phyloP scores from a whole-genome alignment of 306 rosid species.

The Glycine tomentella region DNA sequence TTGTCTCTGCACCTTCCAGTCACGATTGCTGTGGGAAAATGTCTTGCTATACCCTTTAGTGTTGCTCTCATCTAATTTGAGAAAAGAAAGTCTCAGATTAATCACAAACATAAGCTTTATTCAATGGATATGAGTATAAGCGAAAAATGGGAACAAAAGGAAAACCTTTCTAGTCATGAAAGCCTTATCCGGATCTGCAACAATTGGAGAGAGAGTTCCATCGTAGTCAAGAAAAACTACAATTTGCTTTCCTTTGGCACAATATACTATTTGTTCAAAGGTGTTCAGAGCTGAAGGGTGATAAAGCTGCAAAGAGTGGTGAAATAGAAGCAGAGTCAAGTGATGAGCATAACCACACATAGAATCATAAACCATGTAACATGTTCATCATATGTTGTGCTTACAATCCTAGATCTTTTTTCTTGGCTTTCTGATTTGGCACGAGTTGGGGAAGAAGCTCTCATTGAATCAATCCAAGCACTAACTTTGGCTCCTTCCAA shows the following conservation, averaged over 20 bases:
- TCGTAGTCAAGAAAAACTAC: constrained; percentile 91
- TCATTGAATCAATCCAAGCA: constrained; percentile 84
- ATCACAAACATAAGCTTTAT: neutral
- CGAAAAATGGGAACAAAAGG: neutral
- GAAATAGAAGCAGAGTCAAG: neutral
- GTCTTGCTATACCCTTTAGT: constrained; percentile 69
- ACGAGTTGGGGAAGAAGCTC: constrained; percentile 90
- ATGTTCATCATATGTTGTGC: constrained; percentile 35
- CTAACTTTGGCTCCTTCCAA: constrained; percentile 63
- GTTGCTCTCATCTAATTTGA: constrained; percentile 80
- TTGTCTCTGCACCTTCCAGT: constrained; percentile 87
- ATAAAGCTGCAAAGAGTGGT: constrained; percentile 51
- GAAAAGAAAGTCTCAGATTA: neutral
- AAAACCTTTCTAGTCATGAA: constrained; percentile 84
- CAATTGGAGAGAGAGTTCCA: constrained; percentile 96
- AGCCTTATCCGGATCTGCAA: constrained; percentile 87
- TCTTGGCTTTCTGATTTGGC: constrained; percentile 57
- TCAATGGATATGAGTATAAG: neutral
- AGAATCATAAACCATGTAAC: neutral
- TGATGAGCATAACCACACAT: neutral
- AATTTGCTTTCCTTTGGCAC: constrained; percentile 70
- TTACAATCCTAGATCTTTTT: constrained; percentile 67
- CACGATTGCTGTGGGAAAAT: constrained; percentile 91
- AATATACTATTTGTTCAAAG: constrained; percentile 66
- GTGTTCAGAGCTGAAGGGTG: constrained; percentile 81